phyloP scores from a whole-genome alignment of 163 green algal genomes.

The Scenedesmus sp. region DNA sequence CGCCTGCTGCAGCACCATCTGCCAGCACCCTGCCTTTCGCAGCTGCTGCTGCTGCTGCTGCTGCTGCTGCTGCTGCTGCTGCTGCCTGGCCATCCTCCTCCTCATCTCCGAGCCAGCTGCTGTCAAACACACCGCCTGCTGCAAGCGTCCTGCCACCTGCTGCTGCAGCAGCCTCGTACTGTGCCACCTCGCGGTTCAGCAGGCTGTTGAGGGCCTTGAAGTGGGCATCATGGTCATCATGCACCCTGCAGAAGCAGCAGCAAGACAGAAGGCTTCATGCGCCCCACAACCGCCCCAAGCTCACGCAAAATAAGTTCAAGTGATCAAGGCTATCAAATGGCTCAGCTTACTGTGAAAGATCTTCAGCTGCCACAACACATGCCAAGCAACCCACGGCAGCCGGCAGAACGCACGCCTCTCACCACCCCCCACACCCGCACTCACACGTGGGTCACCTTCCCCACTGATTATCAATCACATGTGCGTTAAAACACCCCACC shows the following conservation, averaged over 20 bases:
- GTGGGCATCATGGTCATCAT: slow-evolving; percentile 81
- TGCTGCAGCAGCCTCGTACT: slow-evolving; percentile 7
- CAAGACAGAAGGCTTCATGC: too few species aligned
- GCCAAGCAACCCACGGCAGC: too few species aligned
- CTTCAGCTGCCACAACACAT: too few species aligned
- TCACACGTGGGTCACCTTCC: too few species aligned
- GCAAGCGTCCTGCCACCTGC: slow-evolving; percentile 23
- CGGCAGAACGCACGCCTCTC: too few species aligned
- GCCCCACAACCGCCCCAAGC: too few species aligned
- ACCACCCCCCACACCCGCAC: too few species aligned
- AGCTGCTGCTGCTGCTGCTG: neutral
- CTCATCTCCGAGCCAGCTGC: slow-evolving; percentile 31
- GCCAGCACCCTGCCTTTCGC: neutral
- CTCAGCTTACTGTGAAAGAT: too few species aligned
- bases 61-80: neutral
- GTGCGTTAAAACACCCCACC: too few species aligned
- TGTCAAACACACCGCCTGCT: neutral
- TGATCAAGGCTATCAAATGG: too few species aligned
- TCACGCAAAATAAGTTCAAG: too few species aligned
- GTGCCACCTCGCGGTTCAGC: slow-evolving; percentile 41
- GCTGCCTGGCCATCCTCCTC: neutral
- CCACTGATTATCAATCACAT: too few species aligned
- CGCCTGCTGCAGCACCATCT: neutral
- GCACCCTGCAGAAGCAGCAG: slow-evolving; percentile 53
- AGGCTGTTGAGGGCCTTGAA: slow-evolving; percentile 85